phyloP scores from a whole-genome alignment of 2,329 filamentous ascomycete species.

The Ophiostoma ulmi region DNA sequence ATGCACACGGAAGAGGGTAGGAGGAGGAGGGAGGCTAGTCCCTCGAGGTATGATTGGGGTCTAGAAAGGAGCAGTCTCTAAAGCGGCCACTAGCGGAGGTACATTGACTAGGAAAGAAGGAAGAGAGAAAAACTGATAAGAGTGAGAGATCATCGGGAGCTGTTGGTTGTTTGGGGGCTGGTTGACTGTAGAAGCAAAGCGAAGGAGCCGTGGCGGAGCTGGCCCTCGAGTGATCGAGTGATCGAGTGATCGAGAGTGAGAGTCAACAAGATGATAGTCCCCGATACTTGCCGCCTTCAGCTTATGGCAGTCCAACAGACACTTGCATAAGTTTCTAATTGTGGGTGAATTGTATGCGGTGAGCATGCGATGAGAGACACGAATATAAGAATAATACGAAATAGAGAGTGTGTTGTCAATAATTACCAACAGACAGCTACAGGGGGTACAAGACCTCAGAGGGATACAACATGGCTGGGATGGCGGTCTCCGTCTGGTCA shows the following conservation, averaged over 20 bases:
- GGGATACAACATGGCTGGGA: not conserved
- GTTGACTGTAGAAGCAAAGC: not conserved
- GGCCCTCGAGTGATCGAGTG: no score
- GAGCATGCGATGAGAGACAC: not conserved
- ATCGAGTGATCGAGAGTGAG: not conserved
- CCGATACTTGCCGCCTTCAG: not conserved
- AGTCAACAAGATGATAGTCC: not conserved
- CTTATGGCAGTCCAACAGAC: conserved; percentile 9
- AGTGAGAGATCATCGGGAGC: not conserved
- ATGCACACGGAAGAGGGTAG: not conserved
- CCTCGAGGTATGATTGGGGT: not conserved
- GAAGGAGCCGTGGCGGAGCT: not conserved
- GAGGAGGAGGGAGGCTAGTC: no score
- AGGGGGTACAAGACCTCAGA: not conserved
- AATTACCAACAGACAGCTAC: not conserved
- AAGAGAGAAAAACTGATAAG: not conserved
- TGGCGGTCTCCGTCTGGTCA: not conserved
- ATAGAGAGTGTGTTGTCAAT: not conserved
- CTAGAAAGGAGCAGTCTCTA: not conserved
- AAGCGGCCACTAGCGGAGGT: not conserved
- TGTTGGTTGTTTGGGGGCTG: conserved; percentile 5
- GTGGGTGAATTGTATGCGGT: not conserved
- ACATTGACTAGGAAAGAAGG: not conserved
- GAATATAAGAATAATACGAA: not conserved
- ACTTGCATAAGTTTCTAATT: not conserved